Conservation (phyloP, 768 basidiomycete genomes). For the Holtermannia corniformis region DNA sequence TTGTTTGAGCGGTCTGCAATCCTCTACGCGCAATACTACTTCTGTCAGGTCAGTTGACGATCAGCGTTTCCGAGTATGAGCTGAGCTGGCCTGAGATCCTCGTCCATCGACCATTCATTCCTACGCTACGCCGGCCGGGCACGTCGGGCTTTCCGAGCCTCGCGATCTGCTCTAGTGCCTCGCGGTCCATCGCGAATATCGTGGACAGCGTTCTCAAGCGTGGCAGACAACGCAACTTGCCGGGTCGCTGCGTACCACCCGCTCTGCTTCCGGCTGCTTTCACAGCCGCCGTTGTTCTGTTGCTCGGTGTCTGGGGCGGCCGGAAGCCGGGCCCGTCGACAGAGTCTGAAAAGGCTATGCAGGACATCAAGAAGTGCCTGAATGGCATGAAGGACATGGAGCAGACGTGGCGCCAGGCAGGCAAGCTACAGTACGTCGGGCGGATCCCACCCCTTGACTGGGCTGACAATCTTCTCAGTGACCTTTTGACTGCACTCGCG, state of each 20-base stretch:
- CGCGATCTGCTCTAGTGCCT: slow-evolving; percentile 73
- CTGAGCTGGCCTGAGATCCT: slow-evolving; percentile 52
- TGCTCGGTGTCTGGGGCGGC: slow-evolving; percentile 60
- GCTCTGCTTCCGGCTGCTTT: slow-evolving; percentile 43
- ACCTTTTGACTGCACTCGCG: slow-evolving; percentile 13
- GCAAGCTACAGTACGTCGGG: slow-evolving; percentile 32
- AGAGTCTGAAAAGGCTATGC: slow-evolving; percentile 50
- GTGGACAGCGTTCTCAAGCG: slow-evolving; percentile 52
- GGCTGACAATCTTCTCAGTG: neutral
- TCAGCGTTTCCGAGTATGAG: neutral
- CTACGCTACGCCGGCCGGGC: slow-evolving; percentile 50
- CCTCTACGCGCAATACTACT: slow-evolving; percentile 55
- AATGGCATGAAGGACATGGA: slow-evolving; percentile 48
- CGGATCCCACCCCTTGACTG: neutral
- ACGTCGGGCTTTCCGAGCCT: slow-evolving; percentile 53
- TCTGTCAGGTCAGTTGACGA: slow-evolving; percentile 41
- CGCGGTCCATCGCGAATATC: slow-evolving; percentile 63
- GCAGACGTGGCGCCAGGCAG: slow-evolving; percentile 36
- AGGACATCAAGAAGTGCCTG: slow-evolving; percentile 55
- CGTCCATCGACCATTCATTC: slow-evolving; percentile 70
- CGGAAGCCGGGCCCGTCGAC: slow-evolving; percentile 45
- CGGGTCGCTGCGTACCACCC: slow-evolving; percentile 35
- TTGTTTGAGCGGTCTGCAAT: slow-evolving; percentile 55
- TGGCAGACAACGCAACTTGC: slow-evolving; percentile 44
- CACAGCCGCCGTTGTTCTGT: slow-evolving; percentile 51